Evolutionary conservation across 345 rosid species (phyloP).

Genomic region (Eucalyptus regnans): DNA sequence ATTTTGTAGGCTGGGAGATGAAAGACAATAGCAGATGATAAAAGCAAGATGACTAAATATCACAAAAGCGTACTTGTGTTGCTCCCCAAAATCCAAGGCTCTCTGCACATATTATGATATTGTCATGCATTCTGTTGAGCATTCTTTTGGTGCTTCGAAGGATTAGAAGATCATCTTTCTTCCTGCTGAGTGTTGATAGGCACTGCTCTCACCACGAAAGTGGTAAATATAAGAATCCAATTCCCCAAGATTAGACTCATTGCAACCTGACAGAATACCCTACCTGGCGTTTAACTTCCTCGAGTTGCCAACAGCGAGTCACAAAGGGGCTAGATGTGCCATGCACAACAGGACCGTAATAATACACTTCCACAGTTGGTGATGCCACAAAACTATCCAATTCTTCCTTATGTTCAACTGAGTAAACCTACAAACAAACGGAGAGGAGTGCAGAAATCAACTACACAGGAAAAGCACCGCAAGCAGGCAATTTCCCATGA

Average conservation of each 20-base stretch:
- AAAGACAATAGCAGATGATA: background rate
- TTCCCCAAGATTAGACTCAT: background rate
- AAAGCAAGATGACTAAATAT: background rate
- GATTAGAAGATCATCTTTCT: constrained; percentile 29
- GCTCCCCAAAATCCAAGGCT: constrained; percentile 88
- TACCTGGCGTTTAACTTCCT: constrained; percentile 53
- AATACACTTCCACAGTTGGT: constrained; percentile 55
- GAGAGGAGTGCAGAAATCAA: background rate
- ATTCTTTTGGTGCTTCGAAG: constrained; percentile 38
- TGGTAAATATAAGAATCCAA: background rate
- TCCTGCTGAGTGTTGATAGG: constrained; percentile 32
- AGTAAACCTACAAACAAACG: constrained; percentile 42
- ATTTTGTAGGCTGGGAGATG: background rate
- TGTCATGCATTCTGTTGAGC: constrained; percentile 61
- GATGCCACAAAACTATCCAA: constrained; percentile 56
- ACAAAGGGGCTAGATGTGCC: constrained; percentile 14
- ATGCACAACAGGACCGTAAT: constrained; percentile 31
- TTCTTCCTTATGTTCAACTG: constrained; percentile 59
- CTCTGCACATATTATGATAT: constrained; percentile 44
- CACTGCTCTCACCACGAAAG: constrained; percentile 45
- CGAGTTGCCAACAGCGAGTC: constrained; percentile 21
- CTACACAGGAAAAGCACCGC: background rate
- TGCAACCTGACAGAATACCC: constrained; percentile 2
- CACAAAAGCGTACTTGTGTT: constrained; percentile 36
- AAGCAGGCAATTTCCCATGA: background rate